Conservation (phyloP, 805 yeast genomes). For the Candida nanaspora region DNA sequence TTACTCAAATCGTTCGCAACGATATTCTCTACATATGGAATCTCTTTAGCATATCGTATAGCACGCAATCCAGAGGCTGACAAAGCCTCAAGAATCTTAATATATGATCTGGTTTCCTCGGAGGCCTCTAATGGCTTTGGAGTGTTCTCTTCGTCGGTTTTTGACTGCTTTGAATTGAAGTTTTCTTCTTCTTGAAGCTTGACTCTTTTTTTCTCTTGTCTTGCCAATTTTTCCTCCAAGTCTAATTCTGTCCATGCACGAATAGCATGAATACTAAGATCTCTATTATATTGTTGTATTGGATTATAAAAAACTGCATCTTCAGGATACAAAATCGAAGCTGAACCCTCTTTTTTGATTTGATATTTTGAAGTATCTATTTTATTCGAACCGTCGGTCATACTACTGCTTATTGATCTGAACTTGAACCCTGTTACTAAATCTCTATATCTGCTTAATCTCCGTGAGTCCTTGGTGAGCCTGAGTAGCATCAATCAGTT, state of each 20-base stretch:
- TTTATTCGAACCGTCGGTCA: not conserved
- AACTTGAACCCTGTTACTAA: no score
- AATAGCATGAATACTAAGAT: constrained; percentile 76
- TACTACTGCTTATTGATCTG: no score
- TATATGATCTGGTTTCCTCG: constrained; percentile 31
- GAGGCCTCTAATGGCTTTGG: constrained; percentile 4
- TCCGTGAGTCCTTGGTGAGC: no score
- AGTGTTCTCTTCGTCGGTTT: not conserved
- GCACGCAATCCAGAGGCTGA: constrained; percentile 96
- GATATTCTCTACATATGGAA: constrained; percentile 64
- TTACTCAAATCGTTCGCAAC: constrained; percentile 86
- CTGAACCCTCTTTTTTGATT: constrained; percentile 65
- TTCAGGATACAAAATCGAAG: constrained; percentile 75
- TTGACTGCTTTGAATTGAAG: constrained; percentile 8
- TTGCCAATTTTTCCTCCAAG: constrained; percentile 27
- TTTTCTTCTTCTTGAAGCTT: constrained; percentile 14
- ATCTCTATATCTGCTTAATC: no score
- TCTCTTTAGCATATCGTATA: constrained; percentile 85
- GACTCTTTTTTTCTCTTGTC: constrained; percentile 18
- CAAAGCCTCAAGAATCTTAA: constrained; percentile 78
- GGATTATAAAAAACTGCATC: constrained; percentile 93
- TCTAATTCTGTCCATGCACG: constrained; percentile 76
- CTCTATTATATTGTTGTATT: constrained; percentile 94
- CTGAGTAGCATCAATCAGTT: no score
- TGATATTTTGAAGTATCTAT: constrained; percentile 19